A percentile compares a stretch with the other conserved stretches of the same genome.
Conservation (phyloP, 768 basidiomycete genomes). For the Melanogaster broomeanus region DNA sequence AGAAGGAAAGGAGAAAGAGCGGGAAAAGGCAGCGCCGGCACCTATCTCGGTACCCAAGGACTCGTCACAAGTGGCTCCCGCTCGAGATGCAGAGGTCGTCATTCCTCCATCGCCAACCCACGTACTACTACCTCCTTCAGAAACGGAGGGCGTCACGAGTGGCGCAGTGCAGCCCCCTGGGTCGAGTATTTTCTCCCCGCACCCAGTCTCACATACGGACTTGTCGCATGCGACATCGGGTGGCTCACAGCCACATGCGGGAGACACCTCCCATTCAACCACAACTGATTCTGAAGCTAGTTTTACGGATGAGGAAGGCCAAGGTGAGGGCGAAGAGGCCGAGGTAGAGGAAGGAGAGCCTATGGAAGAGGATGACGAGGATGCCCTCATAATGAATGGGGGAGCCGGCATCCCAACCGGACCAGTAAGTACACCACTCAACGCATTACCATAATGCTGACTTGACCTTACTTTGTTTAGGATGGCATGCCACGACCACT, state of each 20-base stretch:
- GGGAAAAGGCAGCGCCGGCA: slow-evolving; percentile 34
- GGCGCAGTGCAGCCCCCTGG: slow-evolving; percentile 92
- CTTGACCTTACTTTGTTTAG: slow-evolving; percentile 38
- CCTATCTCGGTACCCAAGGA: slow-evolving; percentile 24
- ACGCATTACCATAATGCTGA: not conserved
- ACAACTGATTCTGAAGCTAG: slow-evolving; percentile 37
- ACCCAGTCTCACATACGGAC: slow-evolving; percentile 25
- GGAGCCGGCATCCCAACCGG: slow-evolving; percentile 96
- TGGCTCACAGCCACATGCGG: slow-evolving; percentile 27
- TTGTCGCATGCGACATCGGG: slow-evolving; percentile 22
- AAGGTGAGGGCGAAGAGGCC: slow-evolving; percentile 69
- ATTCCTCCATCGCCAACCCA: slow-evolving; percentile 52
- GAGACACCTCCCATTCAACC: slow-evolving; percentile 32
- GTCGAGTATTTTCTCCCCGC: slow-evolving; percentile 47
- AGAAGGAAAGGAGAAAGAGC: slow-evolving; percentile 35
- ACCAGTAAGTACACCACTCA: slow-evolving; percentile 59
- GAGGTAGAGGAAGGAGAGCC: slow-evolving; percentile 61
- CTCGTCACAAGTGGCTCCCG: slow-evolving; percentile 12
- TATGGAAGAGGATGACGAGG: slow-evolving; percentile 83
- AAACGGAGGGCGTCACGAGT: slow-evolving; percentile 89
- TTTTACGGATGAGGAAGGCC: slow-evolving; percentile 64
- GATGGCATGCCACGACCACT: slow-evolving; percentile 87
- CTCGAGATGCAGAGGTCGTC: slow-evolving; percentile 40
- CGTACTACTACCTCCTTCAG: slow-evolving; percentile 54
- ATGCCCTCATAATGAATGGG: slow-evolving; percentile 83